These are phyloP conservation scores for Nakaseomyces nivariensis DNA, from an alignment of 1,139 yeast species.

Conservation along the genomic window DNA sequence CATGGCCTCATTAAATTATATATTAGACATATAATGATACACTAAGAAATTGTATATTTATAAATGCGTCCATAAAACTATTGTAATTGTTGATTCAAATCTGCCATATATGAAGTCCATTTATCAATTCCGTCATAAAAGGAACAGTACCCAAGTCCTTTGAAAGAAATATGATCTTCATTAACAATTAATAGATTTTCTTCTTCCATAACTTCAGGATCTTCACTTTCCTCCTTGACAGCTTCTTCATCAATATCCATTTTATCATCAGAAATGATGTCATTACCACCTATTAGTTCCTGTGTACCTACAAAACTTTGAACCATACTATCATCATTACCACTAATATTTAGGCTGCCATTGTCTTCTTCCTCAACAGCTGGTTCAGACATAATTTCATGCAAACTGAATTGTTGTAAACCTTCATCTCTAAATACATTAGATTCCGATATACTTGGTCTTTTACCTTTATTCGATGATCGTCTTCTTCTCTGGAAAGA, in stretches of 20 bases:
- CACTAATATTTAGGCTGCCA: conserved; percentile 1
- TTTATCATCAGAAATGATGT: conserved; percentile 7
- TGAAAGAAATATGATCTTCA: conserved; percentile 24
- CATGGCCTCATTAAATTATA: not conserved
- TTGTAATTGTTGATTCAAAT: conserved; percentile 2
- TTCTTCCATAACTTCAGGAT: conserved; percentile 5
- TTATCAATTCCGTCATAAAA: conserved; percentile 17
- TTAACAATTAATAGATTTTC: conserved; percentile 15
- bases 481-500: conserved; percentile 16
- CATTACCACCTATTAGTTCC: conserved; percentile 4
- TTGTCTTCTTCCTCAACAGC: conserved; percentile 13
- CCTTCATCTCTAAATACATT: conserved; percentile 28
- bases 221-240: conserved; percentile 4
- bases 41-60: not conserved
- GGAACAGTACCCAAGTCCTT: conserved; percentile 16
- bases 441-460: conserved; percentile 26
- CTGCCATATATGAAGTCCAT: conserved; percentile 18
- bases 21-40: not conserved
- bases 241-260: conserved; percentile 9
- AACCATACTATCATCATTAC: conserved; percentile 5
- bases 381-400: conserved; percentile 26
- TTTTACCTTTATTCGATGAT: conserved; percentile 20
- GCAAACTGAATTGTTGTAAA: conserved; percentile 25
- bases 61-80: conserved; percentile 22
- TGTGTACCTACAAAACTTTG: conserved; percentile 5